Conservation (phyloP, 1,139 yeast genomes). For the Saccharomycopsis phalli region DNA sequence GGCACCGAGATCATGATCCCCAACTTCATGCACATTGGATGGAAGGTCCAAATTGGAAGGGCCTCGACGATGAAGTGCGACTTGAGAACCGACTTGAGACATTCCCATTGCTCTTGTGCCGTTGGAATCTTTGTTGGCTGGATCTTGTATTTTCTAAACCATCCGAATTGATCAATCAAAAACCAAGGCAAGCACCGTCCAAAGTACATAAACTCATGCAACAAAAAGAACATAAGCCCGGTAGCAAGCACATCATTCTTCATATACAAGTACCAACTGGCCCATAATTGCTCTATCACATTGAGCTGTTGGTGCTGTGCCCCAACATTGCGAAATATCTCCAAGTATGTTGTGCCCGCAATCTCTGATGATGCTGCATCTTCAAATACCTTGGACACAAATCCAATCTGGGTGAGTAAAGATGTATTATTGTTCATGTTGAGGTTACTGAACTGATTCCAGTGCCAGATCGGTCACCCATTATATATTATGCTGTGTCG, state of each 20-base stretch:
- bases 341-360: not conserved
- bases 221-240: constrained; percentile 52
- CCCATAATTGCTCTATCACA: constrained; percentile 53
- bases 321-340: constrained; percentile 9
- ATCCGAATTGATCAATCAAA: constrained; percentile 58
- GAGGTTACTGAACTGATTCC: too few relatives aligned
- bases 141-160: constrained; percentile 59
- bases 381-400: constrained; percentile 10
- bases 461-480: too few relatives aligned
- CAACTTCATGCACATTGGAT: constrained; percentile 60
- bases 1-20: constrained; percentile 65
- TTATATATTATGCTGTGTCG: too few relatives aligned
- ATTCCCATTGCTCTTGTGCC: constrained; percentile 72
- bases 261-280: constrained; percentile 53
- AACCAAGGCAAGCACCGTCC: constrained; percentile 73
- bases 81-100: constrained; percentile 62
- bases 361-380: not conserved
- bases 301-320: constrained; percentile 28
- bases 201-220: constrained; percentile 66
- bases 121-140: constrained; percentile 66
- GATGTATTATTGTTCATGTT: not conserved
- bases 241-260: constrained; percentile 66
- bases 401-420: not conserved
- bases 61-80: constrained; percentile 80
- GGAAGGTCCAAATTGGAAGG: constrained; percentile 83